Conservation (phyloP, 352 stramenopile species). For the Hyaloperonospora arabidopsidis region DNA sequence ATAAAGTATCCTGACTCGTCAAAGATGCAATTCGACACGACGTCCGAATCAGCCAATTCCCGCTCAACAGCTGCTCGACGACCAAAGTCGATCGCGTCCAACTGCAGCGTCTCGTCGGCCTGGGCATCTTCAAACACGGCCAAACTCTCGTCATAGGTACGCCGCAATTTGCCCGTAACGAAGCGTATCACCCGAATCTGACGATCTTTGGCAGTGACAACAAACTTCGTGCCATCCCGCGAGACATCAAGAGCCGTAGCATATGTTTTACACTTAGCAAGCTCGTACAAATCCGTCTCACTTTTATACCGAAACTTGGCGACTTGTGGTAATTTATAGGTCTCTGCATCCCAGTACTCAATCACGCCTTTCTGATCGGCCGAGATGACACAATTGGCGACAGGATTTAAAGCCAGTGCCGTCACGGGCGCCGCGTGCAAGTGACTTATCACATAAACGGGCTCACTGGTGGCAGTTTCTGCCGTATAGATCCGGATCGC, state of each 20-base stretch:
- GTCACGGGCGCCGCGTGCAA: slow-evolving; percentile 90
- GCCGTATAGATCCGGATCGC: slow-evolving; percentile 84
- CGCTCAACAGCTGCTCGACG: slow-evolving; percentile 80
- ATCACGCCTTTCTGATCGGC: slow-evolving; percentile 89
- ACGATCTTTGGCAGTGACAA: slow-evolving; percentile 80
- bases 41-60: slow-evolving; percentile 49
- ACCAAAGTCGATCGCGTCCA: slow-evolving; percentile 86
- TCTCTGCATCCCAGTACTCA: slow-evolving; percentile 89
- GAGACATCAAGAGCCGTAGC: slow-evolving; percentile 73
- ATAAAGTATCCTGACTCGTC: slow-evolving; percentile 95
- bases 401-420: slow-evolving; percentile 78
- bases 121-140: slow-evolving; percentile 85
- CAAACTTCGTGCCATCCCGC: slow-evolving; percentile 65
- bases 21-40: slow-evolving; percentile 87
- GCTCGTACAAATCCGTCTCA: slow-evolving; percentile 93
- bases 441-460: slow-evolving; percentile 59
- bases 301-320: slow-evolving; percentile 90
- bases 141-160: slow-evolving; percentile 86
- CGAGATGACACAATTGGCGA: slow-evolving; percentile 87
- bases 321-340: slow-evolving; percentile 40
- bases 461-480: slow-evolving; percentile 46
- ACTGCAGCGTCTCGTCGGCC: slow-evolving; percentile 55
- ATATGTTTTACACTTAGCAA: slow-evolving; percentile 89
- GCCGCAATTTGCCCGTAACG: slow-evolving; percentile 77
- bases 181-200: slow-evolving; percentile 89